A percentile compares a stretch with the other conserved stretches of the same genome.
Conservation (phyloP, 164 flowering plant genomes). For the Aristolochia contorta region DNA sequence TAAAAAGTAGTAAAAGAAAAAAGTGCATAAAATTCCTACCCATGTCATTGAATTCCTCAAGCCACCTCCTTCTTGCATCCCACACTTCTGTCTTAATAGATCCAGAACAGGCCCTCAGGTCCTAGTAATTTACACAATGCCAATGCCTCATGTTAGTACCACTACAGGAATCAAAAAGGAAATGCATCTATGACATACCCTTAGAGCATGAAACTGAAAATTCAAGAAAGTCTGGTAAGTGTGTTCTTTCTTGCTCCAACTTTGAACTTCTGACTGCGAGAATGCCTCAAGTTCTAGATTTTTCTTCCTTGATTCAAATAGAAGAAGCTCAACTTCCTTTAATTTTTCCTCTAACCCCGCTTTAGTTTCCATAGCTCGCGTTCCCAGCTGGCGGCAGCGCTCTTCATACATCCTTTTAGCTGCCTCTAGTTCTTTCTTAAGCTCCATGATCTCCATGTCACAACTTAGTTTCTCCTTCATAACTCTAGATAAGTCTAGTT, state of each 20-base stretch:
- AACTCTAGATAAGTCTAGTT: conserved; percentile 41
- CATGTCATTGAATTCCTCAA: conserved; percentile 49
- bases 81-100: conserved; percentile 56
- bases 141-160: conserved; percentile 1
- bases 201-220: conserved; percentile 38
- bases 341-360: conserved; percentile 37
- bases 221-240: conserved; percentile 37
- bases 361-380: conserved; percentile 39
- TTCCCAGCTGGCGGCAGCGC: conserved; percentile 36
- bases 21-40: conserved; percentile 30
- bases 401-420: conserved; percentile 38
- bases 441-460: conserved; percentile 35
- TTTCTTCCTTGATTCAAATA: conserved; percentile 44
- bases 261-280: conserved; percentile 39
- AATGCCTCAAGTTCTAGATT: conserved; percentile 50
- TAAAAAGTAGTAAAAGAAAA: background rate
- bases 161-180: conserved; percentile 1
- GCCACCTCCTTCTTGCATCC: conserved; percentile 33
- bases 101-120: conserved; percentile 40
- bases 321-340: conserved; percentile 44
- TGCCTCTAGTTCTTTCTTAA: conserved; percentile 47
- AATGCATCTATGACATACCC: conserved; percentile 30
- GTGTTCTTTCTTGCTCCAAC: conserved; percentile 54
- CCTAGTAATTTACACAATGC: conserved; percentile 30
- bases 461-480: conserved; percentile 44